phyloP scores from a whole-genome alignment of 1,139 yeast species.

The Keqinozyma sinolaborantium region DNA sequence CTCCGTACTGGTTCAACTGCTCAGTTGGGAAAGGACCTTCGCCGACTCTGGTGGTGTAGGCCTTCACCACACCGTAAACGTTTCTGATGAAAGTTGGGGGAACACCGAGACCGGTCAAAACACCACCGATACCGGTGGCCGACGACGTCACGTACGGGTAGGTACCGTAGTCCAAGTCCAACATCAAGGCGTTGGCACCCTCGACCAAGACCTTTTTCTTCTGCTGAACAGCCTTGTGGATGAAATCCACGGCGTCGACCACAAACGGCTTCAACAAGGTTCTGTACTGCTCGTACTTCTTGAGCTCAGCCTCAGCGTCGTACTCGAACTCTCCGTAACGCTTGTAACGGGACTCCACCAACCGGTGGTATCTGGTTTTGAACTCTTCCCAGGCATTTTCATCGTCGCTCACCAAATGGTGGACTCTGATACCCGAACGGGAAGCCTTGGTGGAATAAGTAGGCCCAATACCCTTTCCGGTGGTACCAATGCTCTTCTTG shows the following conservation, averaged over 20 bases:
- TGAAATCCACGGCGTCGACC: conserved; percentile 86
- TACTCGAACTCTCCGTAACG: conserved; percentile 93
- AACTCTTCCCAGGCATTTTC: conserved; percentile 94
- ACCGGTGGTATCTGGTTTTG: conserved; percentile 70
- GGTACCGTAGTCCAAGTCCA: conserved; percentile 97
- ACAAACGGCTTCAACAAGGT: conserved; percentile 83
- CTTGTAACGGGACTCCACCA: conserved; percentile 74
- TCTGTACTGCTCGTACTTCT: conserved; percentile 69
- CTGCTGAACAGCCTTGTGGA: conserved; percentile 74
- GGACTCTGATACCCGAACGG: conserved; percentile 95
- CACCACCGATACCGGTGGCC: conserved; percentile 97
- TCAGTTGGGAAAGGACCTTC: conserved; percentile 99
- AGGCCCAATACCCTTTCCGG: conserved; percentile 99
- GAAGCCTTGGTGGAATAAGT: conserved; percentile 96
- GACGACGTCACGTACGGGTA: conserved; percentile 97
- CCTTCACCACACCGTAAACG: conserved; percentile 94
- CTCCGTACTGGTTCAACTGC: conserved; percentile 86
- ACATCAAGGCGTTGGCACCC: conserved; percentile 98
- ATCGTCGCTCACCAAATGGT: conserved; percentile 86
- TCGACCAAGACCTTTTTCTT: conserved; percentile 90
- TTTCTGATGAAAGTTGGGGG: conserved; percentile 82
- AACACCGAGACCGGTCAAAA: conserved; percentile 91
- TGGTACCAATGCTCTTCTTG: conserved; percentile 94
- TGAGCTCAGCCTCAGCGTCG: conserved; percentile 77
- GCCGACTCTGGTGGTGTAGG: conserved; percentile 98